These are phyloP conservation scores for Scedosporium aurantiacum DNA, from an alignment of 2,329 filamentous ascomycete genomes.

Conservation along the genomic window DNA sequence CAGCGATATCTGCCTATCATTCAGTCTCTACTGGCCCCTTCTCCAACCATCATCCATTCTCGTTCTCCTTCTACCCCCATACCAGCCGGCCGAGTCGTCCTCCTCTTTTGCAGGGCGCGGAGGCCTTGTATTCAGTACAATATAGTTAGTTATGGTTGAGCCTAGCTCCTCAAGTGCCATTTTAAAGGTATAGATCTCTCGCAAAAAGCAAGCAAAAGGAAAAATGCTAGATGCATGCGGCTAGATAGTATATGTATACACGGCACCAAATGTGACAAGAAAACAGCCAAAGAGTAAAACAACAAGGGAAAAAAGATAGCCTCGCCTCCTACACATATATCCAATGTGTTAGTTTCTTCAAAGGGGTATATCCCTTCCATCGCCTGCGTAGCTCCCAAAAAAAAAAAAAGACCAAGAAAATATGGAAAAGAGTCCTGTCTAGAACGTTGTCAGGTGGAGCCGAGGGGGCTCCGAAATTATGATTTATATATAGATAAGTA, in stretches of 20 bases:
- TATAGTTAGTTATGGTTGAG: background rate
- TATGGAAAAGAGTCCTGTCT: background rate
- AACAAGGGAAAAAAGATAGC: background rate
- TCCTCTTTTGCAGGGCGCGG: background rate
- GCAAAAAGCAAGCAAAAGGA: no score
- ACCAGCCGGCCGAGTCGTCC: background rate
- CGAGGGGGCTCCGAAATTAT: background rate
- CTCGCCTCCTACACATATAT: background rate
- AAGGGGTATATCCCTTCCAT: conserved; percentile 2
- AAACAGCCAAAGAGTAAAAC: background rate
- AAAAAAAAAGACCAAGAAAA: conserved; percentile 21
- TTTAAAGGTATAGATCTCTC: background rate
- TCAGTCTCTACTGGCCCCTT: background rate
- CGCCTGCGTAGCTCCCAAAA: conserved; percentile 4
- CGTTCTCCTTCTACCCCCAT: background rate
- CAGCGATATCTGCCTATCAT: background rate
- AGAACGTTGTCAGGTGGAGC: background rate
- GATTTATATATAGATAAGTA: background rate
- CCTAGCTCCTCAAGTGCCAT: background rate
- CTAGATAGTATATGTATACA: background rate
- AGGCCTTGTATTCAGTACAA: background rate
- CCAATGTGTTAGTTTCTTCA: background rate
- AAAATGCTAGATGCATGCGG: background rate
- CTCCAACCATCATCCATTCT: background rate
- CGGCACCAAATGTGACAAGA: background rate